A percentile compares a stretch with the other conserved stretches of the same genome.
Conservation (phyloP, 352 stramenopile species). For the Thraustochytrium striatum region DNA sequence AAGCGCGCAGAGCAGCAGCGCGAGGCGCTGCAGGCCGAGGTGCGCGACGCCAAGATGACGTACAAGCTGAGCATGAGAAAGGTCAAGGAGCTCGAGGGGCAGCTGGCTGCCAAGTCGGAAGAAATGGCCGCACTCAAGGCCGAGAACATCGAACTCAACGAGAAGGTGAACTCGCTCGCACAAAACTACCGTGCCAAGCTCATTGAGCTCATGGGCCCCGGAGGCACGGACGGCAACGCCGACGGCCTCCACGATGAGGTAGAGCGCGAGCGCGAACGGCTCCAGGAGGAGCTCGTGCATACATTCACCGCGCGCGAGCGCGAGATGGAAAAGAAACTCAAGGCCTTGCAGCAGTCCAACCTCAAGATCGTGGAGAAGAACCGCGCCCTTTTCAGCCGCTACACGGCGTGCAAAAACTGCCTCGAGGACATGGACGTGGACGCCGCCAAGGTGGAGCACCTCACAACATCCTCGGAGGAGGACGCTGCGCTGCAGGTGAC, state of each 20-base stretch:
- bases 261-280: background rate
- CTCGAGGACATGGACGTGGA: constrained; percentile 36
- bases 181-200: constrained; percentile 31
- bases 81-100: constrained; percentile 24
- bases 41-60: background rate
- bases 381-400: constrained; percentile 4
- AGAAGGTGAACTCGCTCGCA: constrained; percentile 5
- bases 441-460: constrained; percentile 6
- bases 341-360: constrained; percentile 23
- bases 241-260: background rate
- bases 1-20: constrained; percentile 20
- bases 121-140: background rate
- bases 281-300: constrained; percentile 32
- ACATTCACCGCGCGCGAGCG: constrained; percentile 26
- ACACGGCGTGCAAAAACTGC: background rate
- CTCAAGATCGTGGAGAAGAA: constrained; percentile 40
- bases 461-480: background rate
- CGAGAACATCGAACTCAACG: constrained; percentile 16
- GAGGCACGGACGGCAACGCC: background rate
- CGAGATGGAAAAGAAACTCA: constrained; percentile 9
- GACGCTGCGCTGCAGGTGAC: constrained; percentile 2
- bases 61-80: background rate
- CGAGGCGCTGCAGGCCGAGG: constrained; percentile 18
- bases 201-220: background rate
- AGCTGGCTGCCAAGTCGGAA: constrained; percentile 5